Base-by-base conservation (phyloP, 345 rosid genomes). In the Moringa oleifera region DNA sequence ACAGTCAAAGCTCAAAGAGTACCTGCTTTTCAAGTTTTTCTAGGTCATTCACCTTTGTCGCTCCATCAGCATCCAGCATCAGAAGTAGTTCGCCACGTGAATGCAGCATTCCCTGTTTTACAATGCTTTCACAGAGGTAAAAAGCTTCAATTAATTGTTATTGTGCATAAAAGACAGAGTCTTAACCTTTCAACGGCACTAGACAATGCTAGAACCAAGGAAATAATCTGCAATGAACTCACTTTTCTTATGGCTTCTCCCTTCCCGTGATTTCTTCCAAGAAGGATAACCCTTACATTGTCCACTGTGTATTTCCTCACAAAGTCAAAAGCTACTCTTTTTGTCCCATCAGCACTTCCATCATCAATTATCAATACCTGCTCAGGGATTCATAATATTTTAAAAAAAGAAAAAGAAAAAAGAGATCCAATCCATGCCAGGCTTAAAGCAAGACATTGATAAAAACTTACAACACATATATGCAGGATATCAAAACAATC, bases 41-140 rank as follows among this genome's bases (percentile, higher is more conserved):
- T 21, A 94, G 76, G 77, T 90, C 97, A 28, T 78, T 76, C 62
- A 91, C 83, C 85, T 91, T 84, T 62, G 99, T 94, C n/a, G 99
- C 99, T 17, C 99, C 99, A 80, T 94, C 99, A 58, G 99, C 99
- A 82, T 94, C 99, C 73, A 94, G 79, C 99, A 94, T 94, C 58
- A 94, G 76, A 74, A 94, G 96, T 61, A 94, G 67, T 73, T 91
- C 93, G 67, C 99, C 99, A 71, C 96, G 97, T 20, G 95, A 83
- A 87, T 94, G 96, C 77, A 94, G 88, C 97, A 94, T 94, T 71
- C 99, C 99, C 99, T 94, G 89, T 84, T 88, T 76, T 74, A 75
- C 83, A 85, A 77, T 79, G 96, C 92, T 86, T 90, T 81, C 96
- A 63, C 73, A 80, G 24, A 75, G 59, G 81, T 77, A 79, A 86